These are phyloP conservation scores for Chamaecyparis obtusa DNA, from an alignment of 75 land plant genomes.

Conservation along the genomic window DNA sequence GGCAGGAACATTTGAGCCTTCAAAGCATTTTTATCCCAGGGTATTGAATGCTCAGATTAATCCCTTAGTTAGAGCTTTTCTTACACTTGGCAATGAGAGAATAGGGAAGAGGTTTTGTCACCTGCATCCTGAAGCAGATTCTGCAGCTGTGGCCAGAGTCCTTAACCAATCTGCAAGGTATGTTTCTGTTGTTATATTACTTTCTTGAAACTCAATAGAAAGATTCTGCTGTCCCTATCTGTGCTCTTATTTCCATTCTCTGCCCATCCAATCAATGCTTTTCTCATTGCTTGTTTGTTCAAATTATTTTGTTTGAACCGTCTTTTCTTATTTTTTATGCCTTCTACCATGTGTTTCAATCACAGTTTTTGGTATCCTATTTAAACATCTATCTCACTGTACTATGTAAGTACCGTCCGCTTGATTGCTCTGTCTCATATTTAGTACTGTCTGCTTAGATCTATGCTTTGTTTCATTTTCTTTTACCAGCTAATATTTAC, in stretches of 20 bases:
- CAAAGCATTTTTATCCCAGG: slow-evolving; percentile 30
- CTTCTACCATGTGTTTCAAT: neutral
- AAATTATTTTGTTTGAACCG: too few relatives aligned
- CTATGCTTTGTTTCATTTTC: too few relatives aligned
- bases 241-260: neutral
- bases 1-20: slow-evolving; percentile 31
- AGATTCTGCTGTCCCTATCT: neutral
- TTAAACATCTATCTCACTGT: neutral
- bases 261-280: neutral
- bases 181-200: neutral
- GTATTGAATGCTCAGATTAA: slow-evolving; percentile 32
- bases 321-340: neutral
- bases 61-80: slow-evolving; percentile 31
- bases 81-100: slow-evolving; percentile 28
- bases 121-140: slow-evolving; percentile 20
- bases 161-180: slow-evolving; percentile 9
- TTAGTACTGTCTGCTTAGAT: neutral
- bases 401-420: neutral
- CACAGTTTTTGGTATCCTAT: neutral
- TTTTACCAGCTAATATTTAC: too few relatives aligned
- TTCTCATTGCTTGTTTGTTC: neutral
- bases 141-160: slow-evolving; percentile 8
- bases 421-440: too few relatives aligned
- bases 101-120: slow-evolving; percentile 27
- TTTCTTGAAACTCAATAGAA: neutral